A percentile compares a stretch with the other conserved stretches of the same genome.
phyloP scores from a whole-genome alignment of 257 asterid species.

The Eustoma russellianum region DNA sequence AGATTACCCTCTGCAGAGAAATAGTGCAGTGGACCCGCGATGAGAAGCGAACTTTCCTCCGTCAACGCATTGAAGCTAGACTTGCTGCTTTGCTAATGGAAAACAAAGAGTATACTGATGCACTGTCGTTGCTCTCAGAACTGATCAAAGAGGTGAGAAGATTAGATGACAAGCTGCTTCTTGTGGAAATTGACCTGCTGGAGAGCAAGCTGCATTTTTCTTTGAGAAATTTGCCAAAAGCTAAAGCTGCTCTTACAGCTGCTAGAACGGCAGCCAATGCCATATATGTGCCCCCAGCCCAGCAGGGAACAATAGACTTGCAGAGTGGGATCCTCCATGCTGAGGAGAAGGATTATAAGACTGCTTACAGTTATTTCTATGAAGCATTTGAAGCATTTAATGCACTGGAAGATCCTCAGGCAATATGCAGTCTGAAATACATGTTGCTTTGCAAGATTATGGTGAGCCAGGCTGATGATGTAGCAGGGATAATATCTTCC shows the following conservation, averaged over 20 bases:
- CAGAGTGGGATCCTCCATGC: constrained; percentile 47
- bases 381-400: constrained; percentile 46
- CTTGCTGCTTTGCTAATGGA: constrained; percentile 41
- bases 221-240: constrained; percentile 37
- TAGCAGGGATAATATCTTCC: constrained; percentile 35
- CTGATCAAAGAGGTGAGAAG: constrained; percentile 40
- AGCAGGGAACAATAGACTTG: constrained; percentile 39
- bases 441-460: constrained; percentile 43
- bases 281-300: constrained; percentile 40
- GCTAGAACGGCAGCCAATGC: constrained; percentile 41
- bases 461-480: constrained; percentile 41
- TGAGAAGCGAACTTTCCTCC: constrained; percentile 41
- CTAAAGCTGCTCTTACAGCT: constrained; percentile 42
- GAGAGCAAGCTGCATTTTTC: constrained; percentile 43
- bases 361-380: constrained; percentile 33
- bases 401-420: constrained; percentile 38
- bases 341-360: constrained; percentile 38
- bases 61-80: constrained; percentile 37
- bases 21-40: constrained; percentile 38
- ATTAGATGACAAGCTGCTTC: constrained; percentile 38
- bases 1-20: constrained; percentile 36
- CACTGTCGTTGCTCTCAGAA: constrained; percentile 32
- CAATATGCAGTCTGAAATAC: constrained; percentile 37
- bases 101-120: constrained; percentile 34
- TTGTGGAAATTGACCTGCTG: constrained; percentile 37